Evolutionary conservation across 768 basidiomycete genomes (phyloP), one percentile per base, ranked within the genome.

Genomic region (Tylopilus sp.): DNA sequence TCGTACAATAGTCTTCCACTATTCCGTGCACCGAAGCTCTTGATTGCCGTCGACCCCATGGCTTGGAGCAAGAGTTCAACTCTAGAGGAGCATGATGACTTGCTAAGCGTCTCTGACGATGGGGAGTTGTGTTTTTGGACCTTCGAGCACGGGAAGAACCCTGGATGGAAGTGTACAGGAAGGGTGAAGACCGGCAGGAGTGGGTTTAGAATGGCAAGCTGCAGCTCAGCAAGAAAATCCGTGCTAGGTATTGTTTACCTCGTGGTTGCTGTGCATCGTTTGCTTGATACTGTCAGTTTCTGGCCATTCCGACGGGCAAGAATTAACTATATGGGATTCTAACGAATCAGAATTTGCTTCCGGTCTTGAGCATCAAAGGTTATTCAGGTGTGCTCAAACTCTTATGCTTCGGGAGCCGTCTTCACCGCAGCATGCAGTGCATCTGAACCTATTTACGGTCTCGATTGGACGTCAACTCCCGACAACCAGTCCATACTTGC

Each of bases 241-340:
- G 93, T 86, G 7, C 74, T 98, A 54, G 83, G 94, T 92, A 66
- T 54, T 80, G 74, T 58, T 56, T 37, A 19, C 25, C 47, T 40
- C 45, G n/a, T 29, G 45, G 21, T 38, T 25, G 17, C 6, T 33
- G 11, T 25, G 22, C 29, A 10, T 54, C 19, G 13, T 52, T 60
- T 22, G 46, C 52, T 33, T 43, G 33, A 45, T 14, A 4, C 26
- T 38, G 9, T 19, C 40, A 93, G 91, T 92, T 55, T 82, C 86
- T 14, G 73, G 78, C 6, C 67, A 72, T 16, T 61, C 75, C 0
- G 79, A 81, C 19, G 87, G 86, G 1, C 79, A 89, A 53, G 92
- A 95, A 64, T 70, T 98, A 42, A 93, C 92, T 0, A 92, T 98
- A 17, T 98, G 96, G 96, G 93, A 98, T 69, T 97, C 94, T 0